Evolutionary conservation across 2,329 filamentous ascomycete species (phyloP), one percentile per base, ranked within the genome.

Genomic region (Neoscytalidium dimidiatum): DNA sequence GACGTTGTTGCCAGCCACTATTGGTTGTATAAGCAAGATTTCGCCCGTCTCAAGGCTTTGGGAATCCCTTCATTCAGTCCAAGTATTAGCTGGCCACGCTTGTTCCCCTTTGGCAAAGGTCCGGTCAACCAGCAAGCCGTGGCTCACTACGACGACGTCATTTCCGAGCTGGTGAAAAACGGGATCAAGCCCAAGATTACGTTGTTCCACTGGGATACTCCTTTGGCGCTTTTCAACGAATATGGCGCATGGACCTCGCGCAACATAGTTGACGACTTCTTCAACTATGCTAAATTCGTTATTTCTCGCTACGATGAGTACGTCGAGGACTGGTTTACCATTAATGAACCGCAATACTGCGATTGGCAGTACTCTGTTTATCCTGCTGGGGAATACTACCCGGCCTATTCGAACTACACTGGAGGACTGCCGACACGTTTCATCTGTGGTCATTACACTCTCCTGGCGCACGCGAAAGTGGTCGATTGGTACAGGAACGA

Each of bases 291-390:
- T 23, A 80, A 80, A 66, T 80, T 79, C 57, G 71, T 80, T 53
- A 80, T 80, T 29, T 70, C 70, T 6, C 71, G 78, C 3, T 80
- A 80, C 57, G 78, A 80, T 62, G 69, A 72, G 9, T 75, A 76
- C 60, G 78, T 80, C 4, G 75, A 76, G 28, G 73, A 76, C 19
- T 80, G 77, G 77, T 79, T 77, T 65, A 78, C 78, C 0, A 76
- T 80, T 68, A 79, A 79, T 65, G 75, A 78, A 69, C 76, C 79
- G 2, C 78, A 81, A 68, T 80, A 82, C 71, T 82, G 81, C 66
- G 80, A 82, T 64, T 82, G 80, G 80, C 81, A 83, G 69, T 83
- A 81, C 68, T 71, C 74, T 1, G 69, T 68, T 62, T 83, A 82
- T 46, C 80, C 79, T 2, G 76, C 78, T 14, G 80, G 82, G 5